Base-by-base conservation (phyloP, 192 early-diverging fungal species). In the Lunasporangiospora selenospora region DNA sequence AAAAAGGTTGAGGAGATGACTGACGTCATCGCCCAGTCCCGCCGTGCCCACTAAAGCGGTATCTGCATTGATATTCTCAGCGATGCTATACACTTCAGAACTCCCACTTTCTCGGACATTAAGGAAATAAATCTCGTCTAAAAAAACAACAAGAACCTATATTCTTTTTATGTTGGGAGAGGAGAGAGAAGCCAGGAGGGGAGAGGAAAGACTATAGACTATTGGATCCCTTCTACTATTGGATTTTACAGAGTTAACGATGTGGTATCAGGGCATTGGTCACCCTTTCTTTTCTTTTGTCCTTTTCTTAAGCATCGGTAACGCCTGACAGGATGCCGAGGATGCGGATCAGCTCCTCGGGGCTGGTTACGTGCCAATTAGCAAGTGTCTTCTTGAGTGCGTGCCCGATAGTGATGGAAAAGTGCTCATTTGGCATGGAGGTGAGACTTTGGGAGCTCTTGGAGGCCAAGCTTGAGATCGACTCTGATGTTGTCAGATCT, bases 1-100 rank as follows among this genome's bases (percentile, higher is more conserved):
- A 90, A 85, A 69, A 99, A 99, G 93, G 92, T 99, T 71, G 97
- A 99, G 66, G 96, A 99, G 86, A 89, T 99, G 75, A 83, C 86
- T 65, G 83, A 82, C 80, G 89, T 97, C 69, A 94, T 99, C 59
- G 91, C 93, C 58, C 93, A 95, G 67, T 88, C 93, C 69, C 94
- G 97, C 79, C 94, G 96, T 80, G 65, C 65, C 44, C 67, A 71
- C 54, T 73, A 63, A 62, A 58, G 51, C 33, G 44, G 47, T n/a
- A n/a, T n/a, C n/a, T n/a, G n/a, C n/a, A n/a, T n/a, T n/a, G n/a
- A n/a, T n/a, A n/a, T n/a, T n/a, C n/a, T n/a, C n/a, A n/a, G n/a
- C n/a, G n/a, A n/a, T n/a, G n/a, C n/a, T n/a, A n/a, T n/a, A n/a
- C n/a, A n/a, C n/a, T n/a, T n/a, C n/a, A n/a, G n/a, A n/a, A n/a